Percentiles rank a stretch among this genome's conserved stretches.
Conservation (phyloP, 768 basidiomycete genomes). For the Butyriboletus loyo region DNA sequence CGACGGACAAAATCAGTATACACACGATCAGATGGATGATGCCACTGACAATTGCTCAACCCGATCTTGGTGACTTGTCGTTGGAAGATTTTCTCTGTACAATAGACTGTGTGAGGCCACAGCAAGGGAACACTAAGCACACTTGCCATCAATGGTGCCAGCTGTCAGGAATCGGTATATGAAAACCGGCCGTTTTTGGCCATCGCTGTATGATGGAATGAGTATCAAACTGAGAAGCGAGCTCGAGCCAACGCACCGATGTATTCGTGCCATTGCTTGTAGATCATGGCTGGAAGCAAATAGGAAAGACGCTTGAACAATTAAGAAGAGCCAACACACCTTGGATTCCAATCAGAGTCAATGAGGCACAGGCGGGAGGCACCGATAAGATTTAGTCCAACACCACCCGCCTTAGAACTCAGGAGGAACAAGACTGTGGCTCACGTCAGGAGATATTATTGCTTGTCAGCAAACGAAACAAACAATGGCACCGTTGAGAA, state of each 20-base stretch:
- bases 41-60: slow-evolving; percentile 72
- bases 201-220: slow-evolving; percentile 58
- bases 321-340: slow-evolving; percentile 36
- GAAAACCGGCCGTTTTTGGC: slow-evolving; percentile 87
- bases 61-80: slow-evolving; percentile 94
- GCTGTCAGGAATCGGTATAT: slow-evolving; percentile 86
- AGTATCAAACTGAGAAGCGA: neutral
- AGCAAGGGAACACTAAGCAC: neutral
- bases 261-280: slow-evolving; percentile 97
- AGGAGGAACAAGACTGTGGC: slow-evolving; percentile 80
- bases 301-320: neutral
- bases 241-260: slow-evolving; percentile 52
- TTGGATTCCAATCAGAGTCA: slow-evolving; percentile 95
- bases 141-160: slow-evolving; percentile 84
- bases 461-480: neutral
- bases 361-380: slow-evolving; percentile 84
- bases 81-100: slow-evolving; percentile 84
- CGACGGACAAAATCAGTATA: slow-evolving; percentile 9
- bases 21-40: slow-evolving; percentile 1
- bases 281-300: slow-evolving; percentile 65
- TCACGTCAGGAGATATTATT: slow-evolving; percentile 1
- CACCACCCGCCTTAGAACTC: slow-evolving; percentile 93
- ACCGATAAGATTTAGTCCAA: slow-evolving; percentile 90
- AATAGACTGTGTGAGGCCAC: slow-evolving; percentile 2
- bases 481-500: slow-evolving; percentile 68